Evolutionary conservation across 371 early-diverging fungal species (phyloP).

Genomic region (Mucor plumbeus): DNA sequence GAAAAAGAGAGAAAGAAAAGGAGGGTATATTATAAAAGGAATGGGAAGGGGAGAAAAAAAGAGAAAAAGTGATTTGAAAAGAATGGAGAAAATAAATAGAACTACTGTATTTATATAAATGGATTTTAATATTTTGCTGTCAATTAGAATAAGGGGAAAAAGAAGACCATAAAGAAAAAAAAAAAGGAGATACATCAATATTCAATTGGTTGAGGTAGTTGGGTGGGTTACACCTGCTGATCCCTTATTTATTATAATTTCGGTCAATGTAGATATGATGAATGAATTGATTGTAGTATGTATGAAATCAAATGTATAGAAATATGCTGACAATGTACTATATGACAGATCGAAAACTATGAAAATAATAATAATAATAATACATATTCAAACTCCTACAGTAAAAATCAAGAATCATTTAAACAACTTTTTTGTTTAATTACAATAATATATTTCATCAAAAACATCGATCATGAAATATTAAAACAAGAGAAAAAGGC

Average conservation of each 20-base stretch:
- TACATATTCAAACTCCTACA: no score
- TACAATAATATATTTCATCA: background rate
- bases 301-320: no score
- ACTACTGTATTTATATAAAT: conserved; percentile 16
- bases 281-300: background rate
- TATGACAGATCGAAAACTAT: no score
- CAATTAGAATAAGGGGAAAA: conserved; percentile 14
- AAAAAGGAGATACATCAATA: background rate
- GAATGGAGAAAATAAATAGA: conserved; percentile 16
- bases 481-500: background rate
- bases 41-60: conserved; percentile 25
- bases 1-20: conserved; percentile 15
- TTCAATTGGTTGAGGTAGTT: background rate
- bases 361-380: no score
- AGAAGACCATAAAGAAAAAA: background rate
- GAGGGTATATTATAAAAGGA: conserved; percentile 21
- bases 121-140: conserved; percentile 17
- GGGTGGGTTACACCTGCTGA: conserved; percentile 8
- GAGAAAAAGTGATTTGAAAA: conserved; percentile 12
- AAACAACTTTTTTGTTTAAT: background rate
- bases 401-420: background rate
- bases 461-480: conserved; percentile 1
- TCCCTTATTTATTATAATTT: conserved; percentile 7
- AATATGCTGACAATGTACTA: no score
- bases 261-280: background rate